phyloP scores from a whole-genome alignment of 345 rosid species.

The Linum lewisii region DNA sequence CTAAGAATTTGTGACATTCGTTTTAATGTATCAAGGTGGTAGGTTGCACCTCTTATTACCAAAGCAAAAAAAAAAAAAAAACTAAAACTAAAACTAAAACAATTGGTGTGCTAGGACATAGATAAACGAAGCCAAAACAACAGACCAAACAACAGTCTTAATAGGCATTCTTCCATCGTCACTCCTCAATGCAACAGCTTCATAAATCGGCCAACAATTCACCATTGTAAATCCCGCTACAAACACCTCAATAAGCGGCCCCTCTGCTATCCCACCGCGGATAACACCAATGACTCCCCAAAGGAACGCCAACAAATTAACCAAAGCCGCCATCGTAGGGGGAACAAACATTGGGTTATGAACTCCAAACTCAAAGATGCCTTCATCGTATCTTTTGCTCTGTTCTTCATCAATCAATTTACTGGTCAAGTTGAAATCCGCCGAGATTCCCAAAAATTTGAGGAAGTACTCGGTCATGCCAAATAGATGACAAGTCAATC shows the following conservation, averaged over 20 bases:
- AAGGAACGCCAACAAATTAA: neutral
- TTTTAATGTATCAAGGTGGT: too few species aligned
- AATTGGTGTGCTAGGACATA: neutral
- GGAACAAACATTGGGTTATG: constrained; percentile 1
- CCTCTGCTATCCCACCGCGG: neutral
- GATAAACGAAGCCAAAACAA: neutral
- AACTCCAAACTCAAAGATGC: neutral
- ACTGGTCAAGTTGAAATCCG: neutral
- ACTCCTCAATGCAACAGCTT: constrained; percentile 1
- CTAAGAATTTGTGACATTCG: too few species aligned
- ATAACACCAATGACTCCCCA: neutral
- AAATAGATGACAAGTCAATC: neutral
- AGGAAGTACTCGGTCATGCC: neutral
- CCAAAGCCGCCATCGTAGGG: neutral
- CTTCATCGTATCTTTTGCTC: constrained; percentile 2
- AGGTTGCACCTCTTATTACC: constrained; percentile 2
- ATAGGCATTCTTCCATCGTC: neutral
- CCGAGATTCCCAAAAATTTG: neutral
- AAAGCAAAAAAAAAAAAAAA: too few species aligned
- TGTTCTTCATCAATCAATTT: neutral
- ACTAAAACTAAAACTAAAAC: constrained; percentile 16
- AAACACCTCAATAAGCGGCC: neutral
- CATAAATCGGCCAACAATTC: constrained; percentile 3
- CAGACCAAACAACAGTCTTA: neutral
- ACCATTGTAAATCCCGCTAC: neutral